Evolutionary conservation across 139 green algal species (phyloP).

Genomic region (Spirogloea muscicola): DNA sequence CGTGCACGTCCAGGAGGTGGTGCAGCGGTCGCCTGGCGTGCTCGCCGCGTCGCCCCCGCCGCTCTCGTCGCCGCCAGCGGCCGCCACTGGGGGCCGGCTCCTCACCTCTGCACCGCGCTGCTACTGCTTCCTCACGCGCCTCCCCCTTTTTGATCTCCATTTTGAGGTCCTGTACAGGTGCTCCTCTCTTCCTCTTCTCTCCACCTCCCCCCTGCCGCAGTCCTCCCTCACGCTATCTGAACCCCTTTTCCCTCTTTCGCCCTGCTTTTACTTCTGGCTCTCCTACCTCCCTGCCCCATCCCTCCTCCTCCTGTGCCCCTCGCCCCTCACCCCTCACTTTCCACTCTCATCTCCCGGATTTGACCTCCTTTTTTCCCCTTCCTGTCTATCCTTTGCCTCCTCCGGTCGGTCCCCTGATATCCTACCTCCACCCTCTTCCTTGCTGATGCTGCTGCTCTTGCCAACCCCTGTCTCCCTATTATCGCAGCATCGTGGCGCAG

Average conservation of each 20-base stretch:
- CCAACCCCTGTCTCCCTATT: neutral
- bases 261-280: neutral
- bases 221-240: neutral
- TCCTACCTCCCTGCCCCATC: neutral
- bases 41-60: neutral
- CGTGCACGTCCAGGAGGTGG: constrained; percentile 69
- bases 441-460: neutral
- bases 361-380: neutral
- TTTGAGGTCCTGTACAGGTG: constrained; percentile 76
- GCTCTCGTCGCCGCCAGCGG: neutral
- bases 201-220: neutral
- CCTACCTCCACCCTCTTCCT: neutral
- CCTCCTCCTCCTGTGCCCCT: neutral
- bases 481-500: constrained; percentile 61
- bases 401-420: neutral
- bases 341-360: neutral
- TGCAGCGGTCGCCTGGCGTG: constrained; percentile 68
- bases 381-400: neutral
- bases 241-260: neutral
- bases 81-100: constrained; percentile 42
- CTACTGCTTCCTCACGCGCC: constrained; percentile 80
- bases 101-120: constrained; percentile 75
- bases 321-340: too few species aligned
- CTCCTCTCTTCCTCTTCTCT: neutral
- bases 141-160: constrained; percentile 86